Base-by-base conservation (phyloP, 768 basidiomycete genomes). In the Leccinum obscurum region DNA sequence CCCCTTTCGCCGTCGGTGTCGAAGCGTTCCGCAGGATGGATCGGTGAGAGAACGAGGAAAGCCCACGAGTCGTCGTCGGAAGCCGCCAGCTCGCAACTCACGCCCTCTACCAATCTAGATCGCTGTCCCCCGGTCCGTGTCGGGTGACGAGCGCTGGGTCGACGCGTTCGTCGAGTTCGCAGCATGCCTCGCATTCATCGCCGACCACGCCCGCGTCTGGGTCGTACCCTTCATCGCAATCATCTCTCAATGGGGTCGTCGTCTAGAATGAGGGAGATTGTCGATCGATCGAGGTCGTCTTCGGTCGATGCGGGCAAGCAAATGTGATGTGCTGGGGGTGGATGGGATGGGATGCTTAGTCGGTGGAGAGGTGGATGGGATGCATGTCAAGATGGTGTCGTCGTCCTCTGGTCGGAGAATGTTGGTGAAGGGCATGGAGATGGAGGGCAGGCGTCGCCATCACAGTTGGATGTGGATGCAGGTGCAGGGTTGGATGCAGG, bases 251-350 rank as follows among this genome's bases (percentile, higher is more conserved):
- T 20, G 17, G 4, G 28, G 37, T 51, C 53, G 34, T 20, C 61
- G 22, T 71, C 68, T 32, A 61, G 66, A 35, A 71, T 70, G 58
- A 66, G 70, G 22, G 70, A 68, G 58, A 70, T 71, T 48, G 70
- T 71, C 4, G 70, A 71, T 55, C 66, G 58, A 35, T 17, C 70
- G 59, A 63, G 68, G 57, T 68, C 64, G 44, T 64, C 62, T 51
- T 69, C 66, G 34, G 54, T 71, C 17, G 68, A 70, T 58, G 59
- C 30, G 15, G 66, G 69, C 7, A 69, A 62, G 55, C 41, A 28
- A 63, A 68, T 61, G 58, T 20, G 37, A 28, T 44, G 52, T 37
- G 14, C 14, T 32, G 8, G 64, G 26, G 4, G 20, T 32, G 50
- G 68, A 67, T 22, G 4, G 22, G 49, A 46, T 65, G 55, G 62